Evolutionary conservation across 441 rosid genomes (phyloP), one percentile per base, ranked within the genome.

Genomic region (Euphorbia corollata): DNA sequence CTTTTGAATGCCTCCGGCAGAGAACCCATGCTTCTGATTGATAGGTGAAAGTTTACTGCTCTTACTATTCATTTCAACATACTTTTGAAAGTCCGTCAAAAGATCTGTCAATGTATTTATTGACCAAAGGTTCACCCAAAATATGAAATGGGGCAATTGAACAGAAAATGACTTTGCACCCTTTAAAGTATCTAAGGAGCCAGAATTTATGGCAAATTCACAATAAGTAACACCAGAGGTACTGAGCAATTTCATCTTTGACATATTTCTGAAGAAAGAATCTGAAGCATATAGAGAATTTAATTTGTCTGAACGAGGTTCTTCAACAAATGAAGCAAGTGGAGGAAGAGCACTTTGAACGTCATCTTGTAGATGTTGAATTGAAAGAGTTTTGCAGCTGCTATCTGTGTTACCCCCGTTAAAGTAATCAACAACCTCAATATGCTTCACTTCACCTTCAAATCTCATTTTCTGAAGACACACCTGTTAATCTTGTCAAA

Each of bases 121-220:
- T 60, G 85, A 83, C 63, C 73, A 69, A 70, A 84, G 82, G 81
- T 86, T 81, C 78, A 87, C 79, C 99, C 99, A 95, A 59, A 85
- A 72, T 68, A 77, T 68, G 54, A 89, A 84, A 50, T 83, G 84
- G 8, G 99, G 97, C 63, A 92, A 75, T 67, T 77, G 79, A 84
- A 92, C 68, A 23, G 93, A 87, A 74, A 92, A 86, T 56, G 78
- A 84, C 65, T 75, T 76, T 61, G 83, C 61, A 64, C 83, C 80
- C 11, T 64, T 61, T 68, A 71, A 74, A 63, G 73, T 79, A 70
- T 77, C 82, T 59, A 83, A 75, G 61, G 77, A 77, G 70, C 79
- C 75, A 69, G 80, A 77, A 68, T 65, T 73, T 45, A 75, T 72
- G 58, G 79, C 38, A 74, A 80, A 79, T 65, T 80, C 82, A 83